These are phyloP conservation scores for Holtermannia corniformis DNA, from an alignment of 768 basidiomycete species.

Conservation along the genomic window DNA sequence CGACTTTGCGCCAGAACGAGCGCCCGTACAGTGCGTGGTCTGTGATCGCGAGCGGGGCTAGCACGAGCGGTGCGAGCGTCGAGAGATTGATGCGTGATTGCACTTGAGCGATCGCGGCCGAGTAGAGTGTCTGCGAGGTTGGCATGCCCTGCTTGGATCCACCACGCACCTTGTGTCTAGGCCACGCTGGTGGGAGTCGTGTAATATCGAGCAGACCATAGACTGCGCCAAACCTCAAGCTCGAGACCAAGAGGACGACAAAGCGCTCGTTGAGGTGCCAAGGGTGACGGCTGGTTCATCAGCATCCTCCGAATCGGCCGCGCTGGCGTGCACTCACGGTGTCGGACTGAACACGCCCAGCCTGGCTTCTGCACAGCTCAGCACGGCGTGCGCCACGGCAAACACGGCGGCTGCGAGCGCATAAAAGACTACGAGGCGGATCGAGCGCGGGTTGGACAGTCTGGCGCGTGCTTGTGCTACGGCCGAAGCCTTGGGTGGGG, in stretches of 20 bases:
- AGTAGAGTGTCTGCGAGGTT: neutral
- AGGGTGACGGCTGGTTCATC: conserved; percentile 17
- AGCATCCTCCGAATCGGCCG: neutral
- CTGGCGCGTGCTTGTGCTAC: neutral
- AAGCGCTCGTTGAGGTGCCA: conserved; percentile 32
- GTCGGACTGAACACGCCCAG: neutral
- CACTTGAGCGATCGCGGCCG: neutral
- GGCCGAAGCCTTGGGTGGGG: neutral
- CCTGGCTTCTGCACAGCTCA: neutral
- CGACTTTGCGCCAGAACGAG: conserved; percentile 1
- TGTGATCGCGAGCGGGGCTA: conserved; percentile 4
- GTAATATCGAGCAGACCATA: conserved; percentile 22
- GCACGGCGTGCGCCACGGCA: neutral
- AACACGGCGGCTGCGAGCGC: neutral
- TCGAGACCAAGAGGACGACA: conserved; percentile 22
- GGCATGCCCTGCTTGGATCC: neutral
- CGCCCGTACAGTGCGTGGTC: conserved; percentile 7
- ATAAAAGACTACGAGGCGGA: neutral
- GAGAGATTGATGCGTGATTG: conserved; percentile 4
- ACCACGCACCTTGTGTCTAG: conserved; percentile 16
- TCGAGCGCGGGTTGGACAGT: neutral
- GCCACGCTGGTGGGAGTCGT: conserved; percentile 18
- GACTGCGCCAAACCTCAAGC: conserved; percentile 11
- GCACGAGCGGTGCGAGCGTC: conserved; percentile 2
- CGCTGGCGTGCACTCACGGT: neutral